Evolutionary conservation across 495 filamentous ascomycete species (phyloP), one percentile per base, ranked within the genome.

Genomic region (Penicillium soppii): DNA sequence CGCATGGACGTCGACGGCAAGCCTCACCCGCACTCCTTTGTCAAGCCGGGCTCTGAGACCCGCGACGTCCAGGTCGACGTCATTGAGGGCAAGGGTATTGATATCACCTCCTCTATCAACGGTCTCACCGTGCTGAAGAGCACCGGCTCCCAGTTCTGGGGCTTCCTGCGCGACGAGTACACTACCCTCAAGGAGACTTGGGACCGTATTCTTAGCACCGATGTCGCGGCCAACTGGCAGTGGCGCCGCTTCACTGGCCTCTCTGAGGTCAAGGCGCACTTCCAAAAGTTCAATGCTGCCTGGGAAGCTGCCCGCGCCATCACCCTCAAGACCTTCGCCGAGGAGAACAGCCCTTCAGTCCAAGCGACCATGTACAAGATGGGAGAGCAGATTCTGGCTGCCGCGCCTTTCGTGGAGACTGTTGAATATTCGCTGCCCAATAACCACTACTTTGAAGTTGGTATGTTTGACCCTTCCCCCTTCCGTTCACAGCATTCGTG

Each of bases 321-420:
- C 70, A 95, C 92, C 17, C 76, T 97, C 60, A 88, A 88, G 79
- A 90, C 84, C 0, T 98, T 98, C 63, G 92, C 94, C n/a, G 82
- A 83, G 59, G 92, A 97, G 57, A 79, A 88, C 67, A 94, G 88
- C 58, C 87, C 94, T 39, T 92, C 88, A 61, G 94, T 98, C 15
- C 94, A 98, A 79, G 85, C 86, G 55, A 97, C 92, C 50, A 96
- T 98, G 94, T 97, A 95, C 73, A 92, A 95, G 79, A 98, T 98
- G 94, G 82, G 81, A 50, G 85, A 92, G 67, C 79, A 87, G 73
- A 96, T 98, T 56, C 75, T 98, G 56, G 88, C 77, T 15, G 82
- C 75, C 21, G 90, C 80, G 47, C 83, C 89, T 23, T 73, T 84
- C 67, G 79, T 90, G 8, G 83, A 88, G 35, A 73, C 80, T 10